These are phyloP conservation scores for Trametes pubescens DNA, from an alignment of 1,284 basidiomycete species.

Conservation along the genomic window DNA sequence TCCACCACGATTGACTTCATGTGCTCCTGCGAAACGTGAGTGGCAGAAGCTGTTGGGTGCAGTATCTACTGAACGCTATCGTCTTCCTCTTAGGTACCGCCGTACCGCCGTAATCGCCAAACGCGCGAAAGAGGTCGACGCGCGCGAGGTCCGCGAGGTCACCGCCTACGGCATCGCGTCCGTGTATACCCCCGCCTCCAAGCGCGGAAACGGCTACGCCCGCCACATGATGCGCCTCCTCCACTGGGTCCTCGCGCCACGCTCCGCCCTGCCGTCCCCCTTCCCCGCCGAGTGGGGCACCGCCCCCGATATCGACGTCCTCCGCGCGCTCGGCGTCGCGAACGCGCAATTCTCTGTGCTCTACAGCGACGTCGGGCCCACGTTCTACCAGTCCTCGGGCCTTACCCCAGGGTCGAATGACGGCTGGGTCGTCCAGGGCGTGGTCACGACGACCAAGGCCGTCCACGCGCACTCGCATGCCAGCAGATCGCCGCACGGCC, in stretches of 20 bases:
- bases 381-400: slow-evolving; percentile 61
- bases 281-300: slow-evolving; percentile 52
- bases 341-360: slow-evolving; percentile 59
- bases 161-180: slow-evolving; percentile 50
- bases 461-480: not conserved
- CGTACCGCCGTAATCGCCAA: slow-evolving; percentile 37
- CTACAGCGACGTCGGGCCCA: slow-evolving; percentile 68
- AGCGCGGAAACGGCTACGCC: slow-evolving; percentile 55
- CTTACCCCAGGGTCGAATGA: slow-evolving; percentile 41
- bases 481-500: slow-evolving; percentile 7
- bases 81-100: slow-evolving; percentile 37
- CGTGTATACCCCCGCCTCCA: slow-evolving; percentile 53
- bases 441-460: slow-evolving; percentile 54
- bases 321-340: slow-evolving; percentile 30
- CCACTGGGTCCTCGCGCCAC: slow-evolving; percentile 51
- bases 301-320: slow-evolving; percentile 38
- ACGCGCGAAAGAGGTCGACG: slow-evolving; percentile 16
- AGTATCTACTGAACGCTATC: too few relatives aligned
- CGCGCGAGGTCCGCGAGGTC: slow-evolving; percentile 34
- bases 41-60: too few relatives aligned
- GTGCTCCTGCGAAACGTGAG: slow-evolving; percentile 56
- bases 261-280: slow-evolving; percentile 32
- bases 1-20: slow-evolving; percentile 50
- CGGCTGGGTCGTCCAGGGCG: slow-evolving; percentile 58
- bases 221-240: slow-evolving; percentile 58